A percentile compares a stretch with the other conserved stretches of the same genome.
These are phyloP conservation scores for Hemisphaericaspora xylofermentans DNA, from an alignment of 1,139 yeast genomes.

Conservation along the genomic window DNA sequence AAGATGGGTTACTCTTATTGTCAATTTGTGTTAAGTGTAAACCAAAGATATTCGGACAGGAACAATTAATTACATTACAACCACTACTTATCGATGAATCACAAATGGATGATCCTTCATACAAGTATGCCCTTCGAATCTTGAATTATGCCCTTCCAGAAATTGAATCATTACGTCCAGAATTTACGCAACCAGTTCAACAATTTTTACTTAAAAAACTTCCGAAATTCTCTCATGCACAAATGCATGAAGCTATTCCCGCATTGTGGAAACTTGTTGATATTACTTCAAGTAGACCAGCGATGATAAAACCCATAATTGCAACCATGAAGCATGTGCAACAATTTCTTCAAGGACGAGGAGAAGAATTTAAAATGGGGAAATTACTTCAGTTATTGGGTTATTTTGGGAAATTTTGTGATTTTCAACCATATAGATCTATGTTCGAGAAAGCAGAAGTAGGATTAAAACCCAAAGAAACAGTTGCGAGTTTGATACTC, in stretches of 20 bases:
- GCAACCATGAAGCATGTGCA: constrained; percentile 53
- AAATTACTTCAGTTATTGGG: constrained; percentile 65
- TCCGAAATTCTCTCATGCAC: constrained; percentile 57
- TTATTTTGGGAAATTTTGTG: constrained; percentile 66
- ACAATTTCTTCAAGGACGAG: constrained; percentile 33
- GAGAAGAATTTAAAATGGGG: constrained; percentile 47
- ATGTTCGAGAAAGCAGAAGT: constrained; percentile 39
- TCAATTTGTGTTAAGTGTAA: constrained; percentile 53
- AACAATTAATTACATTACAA: constrained; percentile 59
- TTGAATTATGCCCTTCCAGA: constrained; percentile 50
- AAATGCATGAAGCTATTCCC: constrained; percentile 69
- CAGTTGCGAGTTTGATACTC: constrained; percentile 54
- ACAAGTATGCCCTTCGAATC: constrained; percentile 49
- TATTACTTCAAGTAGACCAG: constrained; percentile 43
- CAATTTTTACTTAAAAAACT: constrained; percentile 50
- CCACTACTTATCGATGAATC: constrained; percentile 56
- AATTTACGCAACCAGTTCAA: constrained; percentile 53
- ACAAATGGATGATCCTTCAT: constrained; percentile 32
- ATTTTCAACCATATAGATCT: constrained; percentile 47
- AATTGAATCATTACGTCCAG: constrained; percentile 45
- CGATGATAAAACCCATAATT: constrained; percentile 58
- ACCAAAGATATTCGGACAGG: constrained; percentile 55
- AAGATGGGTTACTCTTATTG: constrained; percentile 45
- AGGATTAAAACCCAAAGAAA: constrained; percentile 51
- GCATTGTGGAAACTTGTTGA: constrained; percentile 57